Evolutionary conservation across 2,329 filamentous ascomycete genomes (phyloP).

Genomic region (Phoma sp.): DNA sequence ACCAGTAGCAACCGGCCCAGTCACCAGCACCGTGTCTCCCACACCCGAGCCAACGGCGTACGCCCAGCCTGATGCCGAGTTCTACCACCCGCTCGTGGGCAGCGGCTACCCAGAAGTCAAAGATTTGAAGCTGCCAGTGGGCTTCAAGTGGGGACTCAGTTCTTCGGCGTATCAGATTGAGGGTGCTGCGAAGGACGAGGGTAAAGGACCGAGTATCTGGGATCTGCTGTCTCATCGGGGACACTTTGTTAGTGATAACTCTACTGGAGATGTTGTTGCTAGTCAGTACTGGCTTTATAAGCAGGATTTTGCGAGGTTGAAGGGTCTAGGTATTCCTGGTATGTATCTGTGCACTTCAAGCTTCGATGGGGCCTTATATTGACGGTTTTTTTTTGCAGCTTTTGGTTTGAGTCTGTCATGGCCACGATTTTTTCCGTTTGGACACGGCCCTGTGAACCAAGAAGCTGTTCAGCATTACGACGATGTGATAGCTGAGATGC

Average conservation of each 20-base stretch:
- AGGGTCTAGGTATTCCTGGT: conserved; percentile 38
- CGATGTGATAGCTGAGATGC: conserved; percentile 47
- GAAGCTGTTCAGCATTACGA: conserved; percentile 48
- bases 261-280: conserved; percentile 50
- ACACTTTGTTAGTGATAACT: conserved; percentile 48
- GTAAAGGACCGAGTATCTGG: conserved; percentile 53
- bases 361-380: too few species aligned
- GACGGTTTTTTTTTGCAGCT: conserved; percentile 9
- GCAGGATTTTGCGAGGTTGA: conserved; percentile 50
- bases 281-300: conserved; percentile 54
- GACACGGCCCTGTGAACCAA: conserved; percentile 46
- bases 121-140: conserved; percentile 48
- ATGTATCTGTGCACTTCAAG: neutral
- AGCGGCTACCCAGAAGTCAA: conserved; percentile 41
- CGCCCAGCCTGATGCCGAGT: conserved; percentile 43
- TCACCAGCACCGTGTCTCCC: conserved; percentile 52
- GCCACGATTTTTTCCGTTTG: conserved; percentile 49
- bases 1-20: conserved; percentile 49
- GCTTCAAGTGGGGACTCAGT: conserved; percentile 53
- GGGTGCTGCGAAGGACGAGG: conserved; percentile 52
- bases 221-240: conserved; percentile 51
- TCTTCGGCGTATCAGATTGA: conserved; percentile 52
- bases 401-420: conserved; percentile 49
- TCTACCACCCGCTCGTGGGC: conserved; percentile 53
- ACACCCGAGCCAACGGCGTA: conserved; percentile 52